Base-by-base conservation (phyloP, 352 stramenopile species). In the Globisporangium paddicum region DNA sequence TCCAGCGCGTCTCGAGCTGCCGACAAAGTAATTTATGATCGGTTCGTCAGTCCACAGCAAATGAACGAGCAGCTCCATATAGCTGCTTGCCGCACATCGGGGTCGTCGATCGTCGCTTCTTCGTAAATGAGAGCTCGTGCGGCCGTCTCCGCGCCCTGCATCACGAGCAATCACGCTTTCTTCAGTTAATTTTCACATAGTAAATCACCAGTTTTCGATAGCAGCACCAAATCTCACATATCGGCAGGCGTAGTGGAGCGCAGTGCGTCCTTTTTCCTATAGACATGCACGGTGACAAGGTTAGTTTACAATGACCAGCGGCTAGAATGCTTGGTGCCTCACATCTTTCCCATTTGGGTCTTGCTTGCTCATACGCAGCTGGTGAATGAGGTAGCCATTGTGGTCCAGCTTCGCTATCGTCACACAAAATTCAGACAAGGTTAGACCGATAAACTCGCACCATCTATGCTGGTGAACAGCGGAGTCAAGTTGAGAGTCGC, bases 321-420 rank as follows among this genome's bases (percentile, higher is more conserved):
- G 6, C 13, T 41, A 14, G 35, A 41, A 44, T 18, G 16, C 11
- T 21, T 7, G 18, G 8, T 21, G 16, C 16, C 18, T n/a, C 61
- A 90, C 83, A 53, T 91, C 79, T 76, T 89, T 89, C 18, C 68
- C 77, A 41, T 90, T 91, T 2, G 79, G 72, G 53, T 93, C 84
- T 47, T 90, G 81, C 14, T 75, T 81, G 49, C 75, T 76, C 40
- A 82, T 61, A 2, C 76, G 80, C n/a, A 93, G 60, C 41, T 86
- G 79, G 38, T 83, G 67, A 16, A 79, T 55, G 16, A 90, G 52
- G 28, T 86, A 88, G 8, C 75, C 78, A 23, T 79, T 87, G 54
- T 93, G 75, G 23, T 87, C 80, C 34, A 90, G 56, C 57, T 92
- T 89, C 23, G 77, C 79, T 84, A 63, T 21, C 37, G 34, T 9